These are phyloP conservation scores for Hyaloscypha bicolor DNA, from an alignment of 495 filamentous ascomycete species.

Conservation along the genomic window DNA sequence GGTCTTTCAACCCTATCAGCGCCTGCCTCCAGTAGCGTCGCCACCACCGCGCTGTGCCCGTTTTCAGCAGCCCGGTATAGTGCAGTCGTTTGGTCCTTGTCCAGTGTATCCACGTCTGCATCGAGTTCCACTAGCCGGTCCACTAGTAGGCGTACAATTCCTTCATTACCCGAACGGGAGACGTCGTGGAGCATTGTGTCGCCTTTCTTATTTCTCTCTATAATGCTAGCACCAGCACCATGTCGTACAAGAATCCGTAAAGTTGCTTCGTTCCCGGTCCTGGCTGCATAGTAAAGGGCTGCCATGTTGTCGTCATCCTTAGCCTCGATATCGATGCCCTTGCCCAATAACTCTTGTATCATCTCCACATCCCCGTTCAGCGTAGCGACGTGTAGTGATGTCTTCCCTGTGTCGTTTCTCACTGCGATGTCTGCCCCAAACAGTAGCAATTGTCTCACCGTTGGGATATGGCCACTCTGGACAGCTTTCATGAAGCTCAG, in stretches of 20 bases:
- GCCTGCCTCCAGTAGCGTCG: slow-evolving; percentile 13
- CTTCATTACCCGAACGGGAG: slow-evolving; percentile 10
- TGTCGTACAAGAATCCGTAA: slow-evolving; percentile 15
- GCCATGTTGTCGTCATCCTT: slow-evolving; percentile 20
- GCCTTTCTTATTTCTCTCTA: slow-evolving; percentile 15
- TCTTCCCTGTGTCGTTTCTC: slow-evolving; percentile 21
- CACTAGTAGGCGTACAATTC: slow-evolving; percentile 22
- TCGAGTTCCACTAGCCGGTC: slow-evolving; percentile 18
- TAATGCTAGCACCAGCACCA: slow-evolving; percentile 16
- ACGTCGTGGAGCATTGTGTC: slow-evolving; percentile 7
- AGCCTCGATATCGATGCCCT: slow-evolving; percentile 21
- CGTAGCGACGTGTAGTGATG: slow-evolving; percentile 27
- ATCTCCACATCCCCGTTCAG: slow-evolving; percentile 18
- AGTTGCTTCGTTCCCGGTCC: slow-evolving; percentile 12
- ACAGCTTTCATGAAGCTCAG: slow-evolving; percentile 27
- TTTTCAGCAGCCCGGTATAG: slow-evolving; percentile 19
- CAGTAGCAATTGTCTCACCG: slow-evolving; percentile 19
- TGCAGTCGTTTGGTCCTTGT: slow-evolving; percentile 14
- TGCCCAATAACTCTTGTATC: slow-evolving; percentile 22
- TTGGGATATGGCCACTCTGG: slow-evolving; percentile 18
- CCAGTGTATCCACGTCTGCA: slow-evolving; percentile 19
- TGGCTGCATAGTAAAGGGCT: slow-evolving; percentile 18
- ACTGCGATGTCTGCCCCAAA: slow-evolving; percentile 22
- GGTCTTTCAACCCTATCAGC: slow-evolving; percentile 11
- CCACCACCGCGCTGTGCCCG: slow-evolving; percentile 19